A percentile compares a stretch with the other conserved stretches of the same genome.
Evolutionary conservation across 1,139 yeast genomes (phyloP).

Genomic region (Yamadazyma aaseri): DNA sequence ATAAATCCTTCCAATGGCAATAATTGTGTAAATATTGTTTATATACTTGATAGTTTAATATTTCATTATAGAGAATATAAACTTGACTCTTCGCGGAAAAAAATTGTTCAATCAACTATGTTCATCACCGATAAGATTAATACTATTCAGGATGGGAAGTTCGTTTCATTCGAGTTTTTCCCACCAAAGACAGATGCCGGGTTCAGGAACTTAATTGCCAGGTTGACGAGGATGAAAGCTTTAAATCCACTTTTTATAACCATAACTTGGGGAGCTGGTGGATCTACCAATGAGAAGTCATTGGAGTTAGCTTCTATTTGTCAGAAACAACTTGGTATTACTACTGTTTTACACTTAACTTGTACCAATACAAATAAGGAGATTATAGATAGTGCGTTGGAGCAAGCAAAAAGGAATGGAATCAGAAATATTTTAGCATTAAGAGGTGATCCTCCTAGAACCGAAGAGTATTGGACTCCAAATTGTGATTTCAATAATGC

Average conservation of each 20-base stretch:
- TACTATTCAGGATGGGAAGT: conserved; percentile 46
- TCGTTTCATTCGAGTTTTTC: conserved; percentile 89
- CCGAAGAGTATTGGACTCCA: conserved; percentile 65
- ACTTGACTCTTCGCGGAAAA: conserved; percentile 2
- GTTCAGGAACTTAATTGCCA: conserved; percentile 74
- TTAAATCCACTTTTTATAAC: conserved; percentile 87
- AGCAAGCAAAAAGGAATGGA: conserved; percentile 70
- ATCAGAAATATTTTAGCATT: conserved; percentile 86
- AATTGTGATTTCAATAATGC: conserved; percentile 67
- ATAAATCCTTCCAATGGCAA: too few species aligned
- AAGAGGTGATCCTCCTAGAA: conserved; percentile 95
- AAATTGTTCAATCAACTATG: conserved; percentile 6
- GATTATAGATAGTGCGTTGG: conserved; percentile 76
- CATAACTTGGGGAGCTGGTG: conserved; percentile 99
- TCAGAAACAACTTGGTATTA: conserved; percentile 70
- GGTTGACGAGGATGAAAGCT: conserved; percentile 86
- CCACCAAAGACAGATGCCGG: conserved; percentile 96
- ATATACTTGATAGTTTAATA: too few species aligned
- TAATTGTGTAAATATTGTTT: too few species aligned
- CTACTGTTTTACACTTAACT: conserved; percentile 91
- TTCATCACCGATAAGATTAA: conserved; percentile 47
- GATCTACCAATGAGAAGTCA: conserved; percentile 86
- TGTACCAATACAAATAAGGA: conserved; percentile 87
- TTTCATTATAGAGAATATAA: too few species aligned
- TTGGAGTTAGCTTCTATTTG: conserved; percentile 79